phyloP scores from a whole-genome alignment of 1,284 basidiomycete genomes.

The Austroboletus niveus region DNA sequence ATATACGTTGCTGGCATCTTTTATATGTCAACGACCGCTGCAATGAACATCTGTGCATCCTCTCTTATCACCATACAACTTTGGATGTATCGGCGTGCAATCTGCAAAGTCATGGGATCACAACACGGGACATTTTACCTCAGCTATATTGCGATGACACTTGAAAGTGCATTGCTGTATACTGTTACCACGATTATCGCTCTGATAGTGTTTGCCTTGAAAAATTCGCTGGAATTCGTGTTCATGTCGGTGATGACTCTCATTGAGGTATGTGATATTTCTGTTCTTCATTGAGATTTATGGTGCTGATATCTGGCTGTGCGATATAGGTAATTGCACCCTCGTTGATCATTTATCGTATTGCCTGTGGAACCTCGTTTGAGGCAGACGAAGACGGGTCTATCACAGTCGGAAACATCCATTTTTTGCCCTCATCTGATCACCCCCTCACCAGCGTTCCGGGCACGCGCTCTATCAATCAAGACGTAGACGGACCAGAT shows the following conservation, averaged over 20 bases:
- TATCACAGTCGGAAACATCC: background rate
- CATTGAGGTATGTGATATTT: conserved; percentile 12
- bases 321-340: conserved; percentile 1
- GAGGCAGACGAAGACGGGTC: background rate
- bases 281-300: background rate
- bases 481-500: too few relatives aligned
- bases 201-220: too few relatives aligned
- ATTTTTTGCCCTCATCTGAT: background rate
- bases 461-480: too few relatives aligned
- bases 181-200: too few relatives aligned
- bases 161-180: too few relatives aligned
- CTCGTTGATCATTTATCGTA: conserved; percentile 18
- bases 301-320: background rate
- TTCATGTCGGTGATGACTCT: too few relatives aligned
- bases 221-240: too few relatives aligned
- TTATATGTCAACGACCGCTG: conserved; percentile 16
- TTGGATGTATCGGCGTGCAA: conserved; percentile 12
- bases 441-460: too few relatives aligned
- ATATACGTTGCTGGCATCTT: conserved; percentile 16
- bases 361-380: conserved; percentile 15
- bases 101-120: conserved; percentile 8
- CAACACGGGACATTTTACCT: conserved; percentile 18
- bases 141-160: conserved; percentile 11
- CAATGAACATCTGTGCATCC: conserved; percentile 15
- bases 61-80: conserved; percentile 13